phyloP scores from a whole-genome alignment of 495 filamentous ascomycete species.

The Hypoxylon fragiforme region DNA sequence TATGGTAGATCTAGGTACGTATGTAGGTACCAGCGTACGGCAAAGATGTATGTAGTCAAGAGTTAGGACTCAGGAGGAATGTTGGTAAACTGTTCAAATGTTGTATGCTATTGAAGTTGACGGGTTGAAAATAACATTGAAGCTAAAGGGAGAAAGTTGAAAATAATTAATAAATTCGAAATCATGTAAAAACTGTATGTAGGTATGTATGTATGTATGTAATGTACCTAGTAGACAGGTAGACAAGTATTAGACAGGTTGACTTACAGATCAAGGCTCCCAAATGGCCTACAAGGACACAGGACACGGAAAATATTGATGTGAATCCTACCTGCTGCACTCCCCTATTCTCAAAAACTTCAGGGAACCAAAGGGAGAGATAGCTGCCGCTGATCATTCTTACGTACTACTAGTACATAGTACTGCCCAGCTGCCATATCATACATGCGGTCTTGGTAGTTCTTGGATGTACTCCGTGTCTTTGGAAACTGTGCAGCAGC shows the following conservation, averaged over 20 bases:
- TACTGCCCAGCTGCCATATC: too few relatives aligned
- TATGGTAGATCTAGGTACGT: slow-evolving; percentile 5
- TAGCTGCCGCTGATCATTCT: slow-evolving; percentile 1
- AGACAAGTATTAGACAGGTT: too few relatives aligned
- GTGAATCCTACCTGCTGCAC: slow-evolving; percentile 31
- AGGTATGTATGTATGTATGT: too few relatives aligned
- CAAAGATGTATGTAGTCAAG: background rate
- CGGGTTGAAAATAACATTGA: too few relatives aligned
- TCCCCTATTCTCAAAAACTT: slow-evolving; percentile 32
- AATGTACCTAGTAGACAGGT: too few relatives aligned
- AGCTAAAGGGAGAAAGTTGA: background rate
- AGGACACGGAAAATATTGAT: slow-evolving; percentile 2
- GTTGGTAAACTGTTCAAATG: too few relatives aligned
- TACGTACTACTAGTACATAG: background rate
- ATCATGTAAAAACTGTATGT: too few relatives aligned
- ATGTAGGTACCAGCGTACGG: too few relatives aligned
- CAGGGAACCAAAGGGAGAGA: slow-evolving; percentile 14
- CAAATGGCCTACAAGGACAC: too few relatives aligned
- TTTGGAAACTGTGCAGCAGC: slow-evolving; percentile 12
- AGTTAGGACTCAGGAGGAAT: too few relatives aligned
- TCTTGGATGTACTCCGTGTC: slow-evolving; percentile 19
- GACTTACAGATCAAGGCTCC: too few relatives aligned
- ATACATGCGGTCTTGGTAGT: background rate
- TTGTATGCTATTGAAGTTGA: slow-evolving; percentile 1
- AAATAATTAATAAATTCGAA: slow-evolving; percentile 10